Conservation (phyloP, 1,139 yeast species). For the Geotrichum australiense region DNA sequence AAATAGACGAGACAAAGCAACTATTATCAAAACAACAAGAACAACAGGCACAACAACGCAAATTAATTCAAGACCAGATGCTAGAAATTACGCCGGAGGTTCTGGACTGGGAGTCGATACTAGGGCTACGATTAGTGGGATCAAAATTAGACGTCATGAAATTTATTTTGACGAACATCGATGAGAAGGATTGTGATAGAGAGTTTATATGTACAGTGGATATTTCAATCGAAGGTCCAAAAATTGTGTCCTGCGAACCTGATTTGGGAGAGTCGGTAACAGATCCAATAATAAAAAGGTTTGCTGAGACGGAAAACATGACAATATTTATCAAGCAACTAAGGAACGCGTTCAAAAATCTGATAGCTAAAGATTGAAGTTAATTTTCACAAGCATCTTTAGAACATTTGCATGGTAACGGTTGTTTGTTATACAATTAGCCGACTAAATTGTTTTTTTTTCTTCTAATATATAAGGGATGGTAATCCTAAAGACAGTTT, state of each 20-base stretch:
- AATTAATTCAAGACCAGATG: constrained; percentile 24
- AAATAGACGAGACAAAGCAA: constrained; percentile 19
- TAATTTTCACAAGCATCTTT: too few relatives aligned
- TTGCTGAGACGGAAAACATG: constrained; percentile 23
- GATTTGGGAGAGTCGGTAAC: constrained; percentile 19
- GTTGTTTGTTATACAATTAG: too few relatives aligned
- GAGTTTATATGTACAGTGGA: constrained; percentile 28
- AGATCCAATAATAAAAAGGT: constrained; percentile 17
- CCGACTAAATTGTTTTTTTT: too few relatives aligned
- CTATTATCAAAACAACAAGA: constrained; percentile 19
- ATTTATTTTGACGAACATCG: constrained; percentile 29
- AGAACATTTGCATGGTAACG: too few relatives aligned
- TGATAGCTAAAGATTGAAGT: too few relatives aligned
- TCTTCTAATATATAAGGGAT: too few relatives aligned
- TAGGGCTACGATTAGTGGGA: constrained; percentile 31
- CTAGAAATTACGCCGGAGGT: constrained; percentile 29
- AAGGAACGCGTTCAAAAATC: constrained; percentile 14
- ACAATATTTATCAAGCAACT: constrained; percentile 24
- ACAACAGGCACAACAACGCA: constrained; percentile 10
- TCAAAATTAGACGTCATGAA: constrained; percentile 27
- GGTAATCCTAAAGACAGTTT: too few relatives aligned
- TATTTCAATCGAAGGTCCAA: constrained; percentile 26
- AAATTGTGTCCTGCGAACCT: constrained; percentile 20
- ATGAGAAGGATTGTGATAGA: constrained; percentile 23
- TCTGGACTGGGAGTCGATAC: constrained; percentile 28